Base-by-base conservation (phyloP, 169 alveolate species). In the Plasmodium vivax region DNA sequence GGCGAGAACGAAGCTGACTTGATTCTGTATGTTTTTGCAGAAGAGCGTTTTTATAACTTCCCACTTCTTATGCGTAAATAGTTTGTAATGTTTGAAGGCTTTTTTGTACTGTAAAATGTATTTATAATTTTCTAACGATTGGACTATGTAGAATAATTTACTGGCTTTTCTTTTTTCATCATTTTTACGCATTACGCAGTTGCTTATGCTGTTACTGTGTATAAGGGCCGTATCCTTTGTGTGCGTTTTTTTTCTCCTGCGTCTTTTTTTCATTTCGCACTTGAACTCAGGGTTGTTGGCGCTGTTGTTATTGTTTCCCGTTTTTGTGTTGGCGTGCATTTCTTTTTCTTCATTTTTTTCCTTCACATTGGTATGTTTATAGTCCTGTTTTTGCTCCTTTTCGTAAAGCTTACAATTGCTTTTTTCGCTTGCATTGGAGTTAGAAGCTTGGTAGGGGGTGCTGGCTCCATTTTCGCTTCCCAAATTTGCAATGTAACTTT, bases 1-100 rank as follows among this genome's bases (percentile, higher is more conserved):
- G 45, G 94, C 94, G 43, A 88, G 82, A 58, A 79, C 94, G 82
- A 88, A 88, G n/a, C 36, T 32, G 32, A 88, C 27, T 88, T 88
- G 8, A 79, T 88, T 79, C 30, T 88, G 82, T 38, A 88, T 77
- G 72, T 73, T 88, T 88, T 88, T 88, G 54, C 94, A 88, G 68
- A 73, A 88, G 10, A 19, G 43, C 10, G 36, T 3, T 88, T 88
- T 88, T 34, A 88, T 43, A 79, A 32, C 19, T 79, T 79, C 54
- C 94, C 94, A 88, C 68, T 88, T 79, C 34, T 77, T 77, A 88
- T 88, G 83, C 19, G 32, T 30, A 23, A 54, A 68, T 23, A 88
- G 41, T 88, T 88, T 88, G 79, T 79, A 88, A 80, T 88, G 83
- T n/a, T 79, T 80, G 82, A 79, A 88, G 9, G 10, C 47, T 14